Conservation (phyloP, 1,139 yeast species). For the Suhomyces kunorum region DNA sequence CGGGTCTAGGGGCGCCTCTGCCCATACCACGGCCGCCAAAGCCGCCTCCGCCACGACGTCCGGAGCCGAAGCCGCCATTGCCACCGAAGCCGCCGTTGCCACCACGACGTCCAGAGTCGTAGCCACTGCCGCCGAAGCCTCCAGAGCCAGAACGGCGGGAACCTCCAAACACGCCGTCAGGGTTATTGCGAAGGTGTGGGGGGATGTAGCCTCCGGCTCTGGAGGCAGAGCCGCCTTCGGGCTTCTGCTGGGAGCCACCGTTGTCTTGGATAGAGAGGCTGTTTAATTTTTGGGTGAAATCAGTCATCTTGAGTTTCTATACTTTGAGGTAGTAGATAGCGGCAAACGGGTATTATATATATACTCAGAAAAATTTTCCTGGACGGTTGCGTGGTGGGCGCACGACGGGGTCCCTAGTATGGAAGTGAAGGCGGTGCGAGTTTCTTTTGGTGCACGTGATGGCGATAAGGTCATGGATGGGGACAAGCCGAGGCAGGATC, state of each 20-base stretch:
- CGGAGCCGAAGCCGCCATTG: constrained; percentile 22
- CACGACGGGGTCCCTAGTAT: constrained; percentile 6
- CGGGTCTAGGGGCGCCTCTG: constrained; percentile 35
- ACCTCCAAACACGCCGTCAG: constrained; percentile 17
- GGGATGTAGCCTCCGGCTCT: constrained; percentile 52
- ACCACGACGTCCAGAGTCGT: constrained; percentile 7
- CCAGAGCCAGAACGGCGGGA: constrained; percentile 21
- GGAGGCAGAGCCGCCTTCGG: constrained; percentile 14
- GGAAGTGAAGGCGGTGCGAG: background rate
- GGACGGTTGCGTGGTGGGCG: constrained; percentile 12
- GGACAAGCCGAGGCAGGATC: background rate
- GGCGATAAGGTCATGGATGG: constrained; percentile 7
- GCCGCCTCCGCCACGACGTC: constrained; percentile 35
- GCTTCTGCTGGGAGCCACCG: constrained; percentile 12
- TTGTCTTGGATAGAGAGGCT: constrained; percentile 41
- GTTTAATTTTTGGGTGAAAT: constrained; percentile 46
- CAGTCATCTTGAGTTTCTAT: constrained; percentile 32
- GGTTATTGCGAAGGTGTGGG: constrained; percentile 58
- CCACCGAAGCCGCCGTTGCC: constrained; percentile 16
- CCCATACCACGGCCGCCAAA: constrained; percentile 27
- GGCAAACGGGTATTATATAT: constrained; percentile 11
- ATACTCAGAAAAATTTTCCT: constrained; percentile 12
- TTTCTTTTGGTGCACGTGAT: constrained; percentile 14
- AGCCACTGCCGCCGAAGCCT: constrained; percentile 23
- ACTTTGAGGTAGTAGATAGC: constrained; percentile 1